Conservation (phyloP, 805 yeast genomes). For the Dipodascopsis uninucleata region DNA sequence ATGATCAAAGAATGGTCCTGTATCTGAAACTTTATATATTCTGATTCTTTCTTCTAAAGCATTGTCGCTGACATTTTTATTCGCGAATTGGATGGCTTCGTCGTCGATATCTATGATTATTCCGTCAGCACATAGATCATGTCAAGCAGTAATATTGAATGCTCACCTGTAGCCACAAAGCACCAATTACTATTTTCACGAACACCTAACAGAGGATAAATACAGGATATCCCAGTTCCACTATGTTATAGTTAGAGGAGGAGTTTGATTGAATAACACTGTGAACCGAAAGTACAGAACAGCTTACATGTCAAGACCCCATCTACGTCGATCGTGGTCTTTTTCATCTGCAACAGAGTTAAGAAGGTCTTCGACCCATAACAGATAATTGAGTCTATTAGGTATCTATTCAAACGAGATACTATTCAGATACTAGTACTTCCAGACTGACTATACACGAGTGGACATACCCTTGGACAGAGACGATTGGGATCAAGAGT, state of each 20-base stretch:
- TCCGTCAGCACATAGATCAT: neutral
- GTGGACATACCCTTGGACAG: constrained; percentile 24
- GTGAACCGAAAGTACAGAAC: neutral
- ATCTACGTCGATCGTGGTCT: neutral
- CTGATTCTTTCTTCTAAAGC: constrained; percentile 27
- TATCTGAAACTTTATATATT: constrained; percentile 16
- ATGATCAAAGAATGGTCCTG: constrained; percentile 26
- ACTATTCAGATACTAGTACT: too few relatives aligned
- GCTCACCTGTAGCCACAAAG: constrained; percentile 38
- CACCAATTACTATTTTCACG: constrained; percentile 29
- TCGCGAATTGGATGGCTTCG: constrained; percentile 36
- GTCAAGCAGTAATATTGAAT: neutral
- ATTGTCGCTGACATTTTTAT: constrained; percentile 34
- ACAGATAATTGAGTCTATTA: constrained; percentile 33
- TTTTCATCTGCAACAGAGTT: constrained; percentile 7
- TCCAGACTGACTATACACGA: too few relatives aligned
- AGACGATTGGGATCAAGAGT: constrained; percentile 15
- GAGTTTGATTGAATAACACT: constrained; percentile 1
- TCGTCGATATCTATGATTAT: constrained; percentile 40
- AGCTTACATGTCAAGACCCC: constrained; percentile 16
- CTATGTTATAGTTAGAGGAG: neutral
- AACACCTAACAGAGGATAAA: constrained; percentile 45
- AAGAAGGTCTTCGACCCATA: constrained; percentile 32
- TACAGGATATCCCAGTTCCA: constrained; percentile 50
- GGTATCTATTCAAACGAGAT: constrained; percentile 11